Conservation (phyloP, 176 grass and related monocot genomes). For the Oryza glumipatula region DNA sequence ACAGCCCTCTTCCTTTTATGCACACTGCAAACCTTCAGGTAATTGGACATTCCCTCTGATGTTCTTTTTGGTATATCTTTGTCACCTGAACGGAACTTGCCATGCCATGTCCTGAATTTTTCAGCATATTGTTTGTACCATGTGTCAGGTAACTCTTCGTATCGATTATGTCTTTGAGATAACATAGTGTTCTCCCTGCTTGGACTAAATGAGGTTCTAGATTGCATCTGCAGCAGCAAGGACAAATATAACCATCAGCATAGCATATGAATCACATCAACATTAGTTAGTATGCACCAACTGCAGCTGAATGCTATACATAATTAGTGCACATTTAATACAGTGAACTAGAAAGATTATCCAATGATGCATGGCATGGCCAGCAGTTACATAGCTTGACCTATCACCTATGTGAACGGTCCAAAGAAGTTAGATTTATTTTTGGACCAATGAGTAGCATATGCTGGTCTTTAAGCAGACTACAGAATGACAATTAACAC, state of each 20-base stretch:
- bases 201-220: constrained; percentile 60
- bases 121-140: constrained; percentile 89
- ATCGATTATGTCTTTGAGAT: constrained; percentile 62
- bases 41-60: constrained; percentile 82
- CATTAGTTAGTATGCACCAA: constrained; percentile 21
- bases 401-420: not conserved
- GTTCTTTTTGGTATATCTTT: constrained; percentile 91
- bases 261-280: constrained; percentile 10
- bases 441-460: not conserved
- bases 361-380: not conserved
- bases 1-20: constrained; percentile 91
- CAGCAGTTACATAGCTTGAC: constrained; percentile 26
- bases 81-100: constrained; percentile 55
- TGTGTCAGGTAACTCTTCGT: constrained; percentile 60
- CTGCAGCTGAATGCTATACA: not conserved
- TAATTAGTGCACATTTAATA: constrained; percentile 2
- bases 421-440: constrained; percentile 17
- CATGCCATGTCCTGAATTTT: constrained; percentile 70
- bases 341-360: not conserved
- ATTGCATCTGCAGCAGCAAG: constrained; percentile 53
- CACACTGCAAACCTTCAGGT: constrained; percentile 67
- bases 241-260: constrained; percentile 21
- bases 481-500: constrained; percentile 13
- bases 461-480: not conserved
- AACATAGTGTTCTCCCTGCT: constrained; percentile 44